These are phyloP conservation scores for Aspergillus intermedius DNA, from an alignment of 2,329 filamentous ascomycete species.

Conservation along the genomic window DNA sequence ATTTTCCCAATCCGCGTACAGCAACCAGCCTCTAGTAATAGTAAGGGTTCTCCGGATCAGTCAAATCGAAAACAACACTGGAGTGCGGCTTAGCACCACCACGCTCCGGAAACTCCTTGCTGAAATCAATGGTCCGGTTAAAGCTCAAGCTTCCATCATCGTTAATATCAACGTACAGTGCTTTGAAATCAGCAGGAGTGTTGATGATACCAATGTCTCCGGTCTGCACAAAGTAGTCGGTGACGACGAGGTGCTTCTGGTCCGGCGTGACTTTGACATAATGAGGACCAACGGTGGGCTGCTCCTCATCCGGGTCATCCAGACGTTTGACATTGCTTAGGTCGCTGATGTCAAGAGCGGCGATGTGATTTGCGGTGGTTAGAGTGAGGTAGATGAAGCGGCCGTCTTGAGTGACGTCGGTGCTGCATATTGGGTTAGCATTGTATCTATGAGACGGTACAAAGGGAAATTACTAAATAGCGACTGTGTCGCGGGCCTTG, in stretches of 20 bases:
- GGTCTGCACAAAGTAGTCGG: slow-evolving; percentile 61
- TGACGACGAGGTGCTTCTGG: slow-evolving; percentile 58
- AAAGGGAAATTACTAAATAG: slow-evolving; percentile 45
- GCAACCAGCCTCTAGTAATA: slow-evolving; percentile 17
- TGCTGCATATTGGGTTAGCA: slow-evolving; percentile 25
- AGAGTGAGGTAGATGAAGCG: slow-evolving; percentile 55
- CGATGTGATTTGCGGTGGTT: slow-evolving; percentile 57
- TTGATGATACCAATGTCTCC: slow-evolving; percentile 57
- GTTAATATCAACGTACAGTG: slow-evolving; percentile 54
- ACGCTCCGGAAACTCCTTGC: slow-evolving; percentile 46
- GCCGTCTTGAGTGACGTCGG: slow-evolving; percentile 54
- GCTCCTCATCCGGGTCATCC: slow-evolving; percentile 53
- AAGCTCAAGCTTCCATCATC: slow-evolving; percentile 51
- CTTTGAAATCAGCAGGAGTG: slow-evolving; percentile 57
- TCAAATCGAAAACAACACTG: slow-evolving; percentile 50
- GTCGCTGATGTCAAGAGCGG: slow-evolving; percentile 56
- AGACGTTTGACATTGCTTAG: slow-evolving; percentile 55
- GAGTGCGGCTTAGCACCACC: slow-evolving; percentile 55
- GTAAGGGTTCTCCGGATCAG: slow-evolving; percentile 46
- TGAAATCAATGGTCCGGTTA: slow-evolving; percentile 56
- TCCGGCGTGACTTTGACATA: slow-evolving; percentile 60
- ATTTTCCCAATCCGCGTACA: neutral
- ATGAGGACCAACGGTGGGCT: slow-evolving; percentile 57
- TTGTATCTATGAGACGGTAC: neutral
- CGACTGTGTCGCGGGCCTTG: slow-evolving; percentile 50